Conservation (phyloP, 306 rosid genomes). For the Vicia faba region DNA sequence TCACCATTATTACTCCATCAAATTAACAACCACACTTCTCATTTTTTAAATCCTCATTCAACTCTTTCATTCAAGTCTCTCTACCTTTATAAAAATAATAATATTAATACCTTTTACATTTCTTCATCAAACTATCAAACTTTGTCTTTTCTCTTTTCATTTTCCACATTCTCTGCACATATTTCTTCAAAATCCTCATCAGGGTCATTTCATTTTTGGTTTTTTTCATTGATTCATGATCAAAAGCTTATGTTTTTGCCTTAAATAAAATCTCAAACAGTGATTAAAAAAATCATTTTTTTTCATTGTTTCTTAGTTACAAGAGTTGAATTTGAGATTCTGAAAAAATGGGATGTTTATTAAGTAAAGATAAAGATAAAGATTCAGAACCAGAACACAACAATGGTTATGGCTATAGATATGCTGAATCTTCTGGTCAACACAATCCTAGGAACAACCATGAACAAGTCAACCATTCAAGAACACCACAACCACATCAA, state of each 20-base stretch:
- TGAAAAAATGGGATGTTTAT: constrained; percentile 60
- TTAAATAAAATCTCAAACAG: constrained; percentile 1
- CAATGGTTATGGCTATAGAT: constrained; percentile 61
- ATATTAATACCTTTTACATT: constrained; percentile 12
- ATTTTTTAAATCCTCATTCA: background rate
- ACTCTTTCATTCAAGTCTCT: constrained; percentile 30
- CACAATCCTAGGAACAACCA: constrained; percentile 44
- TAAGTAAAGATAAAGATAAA: constrained; percentile 48
- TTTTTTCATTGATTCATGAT: constrained; percentile 18
- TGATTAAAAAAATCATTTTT: background rate
- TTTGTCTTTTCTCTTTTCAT: constrained; percentile 32
- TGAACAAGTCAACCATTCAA: constrained; percentile 53
- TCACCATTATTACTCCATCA: background rate
- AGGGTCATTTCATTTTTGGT: constrained; percentile 22
- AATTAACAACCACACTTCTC: background rate
- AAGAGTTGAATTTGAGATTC: constrained; percentile 30
- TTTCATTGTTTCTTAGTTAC: background rate
- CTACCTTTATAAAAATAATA: constrained; percentile 4
- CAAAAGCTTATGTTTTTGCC: constrained; percentile 35
- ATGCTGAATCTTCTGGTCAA: constrained; percentile 33
- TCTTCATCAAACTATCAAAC: constrained; percentile 33
- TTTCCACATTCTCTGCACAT: constrained; percentile 28
- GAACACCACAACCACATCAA: constrained; percentile 35
- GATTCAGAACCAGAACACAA: constrained; percentile 40
- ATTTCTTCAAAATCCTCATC: constrained; percentile 26